Evolutionary conservation across 2,329 filamentous ascomycete genomes (phyloP).

Genomic region (Trichoderma brevicompactum): DNA sequence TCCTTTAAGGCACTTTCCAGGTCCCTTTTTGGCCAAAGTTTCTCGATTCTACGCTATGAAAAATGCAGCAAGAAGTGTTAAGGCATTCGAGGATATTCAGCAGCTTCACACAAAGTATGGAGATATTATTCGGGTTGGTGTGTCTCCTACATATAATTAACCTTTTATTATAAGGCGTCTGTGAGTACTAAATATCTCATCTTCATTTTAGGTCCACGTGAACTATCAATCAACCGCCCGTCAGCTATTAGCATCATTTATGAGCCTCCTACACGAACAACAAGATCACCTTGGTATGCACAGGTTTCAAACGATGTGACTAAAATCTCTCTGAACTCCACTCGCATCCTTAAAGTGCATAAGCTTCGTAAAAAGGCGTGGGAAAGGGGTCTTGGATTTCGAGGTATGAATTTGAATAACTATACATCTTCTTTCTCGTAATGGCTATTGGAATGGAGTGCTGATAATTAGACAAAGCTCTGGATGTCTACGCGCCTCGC

Average conservation of each 20-base stretch:
- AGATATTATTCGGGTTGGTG: slow-evolving; percentile 21
- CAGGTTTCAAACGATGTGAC: slow-evolving; percentile 36
- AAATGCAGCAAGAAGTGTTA: not conserved
- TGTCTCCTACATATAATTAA: too few species aligned
- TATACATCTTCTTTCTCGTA: too few species aligned
- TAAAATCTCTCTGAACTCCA: slow-evolving; percentile 40
- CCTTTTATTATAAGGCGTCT: too few species aligned
- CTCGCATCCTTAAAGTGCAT: slow-evolving; percentile 33
- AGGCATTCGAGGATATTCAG: slow-evolving; percentile 34
- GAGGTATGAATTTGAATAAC: not conserved
- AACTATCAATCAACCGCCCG: slow-evolving; percentile 15
- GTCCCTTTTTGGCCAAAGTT: slow-evolving; percentile 34
- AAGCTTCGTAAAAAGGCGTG: slow-evolving; percentile 12
- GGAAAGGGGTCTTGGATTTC: slow-evolving; percentile 22
- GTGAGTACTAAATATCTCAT: too few species aligned
- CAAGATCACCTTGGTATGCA: slow-evolving; percentile 12
- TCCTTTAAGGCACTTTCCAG: slow-evolving; percentile 37
- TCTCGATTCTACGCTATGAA: slow-evolving; percentile 14
- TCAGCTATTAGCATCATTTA: slow-evolving; percentile 2
- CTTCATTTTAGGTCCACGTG: not conserved
- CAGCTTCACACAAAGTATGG: slow-evolving; percentile 23
- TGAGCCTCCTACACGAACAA: not conserved
- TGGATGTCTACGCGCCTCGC: slow-evolving; percentile 18
- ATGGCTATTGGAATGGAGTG: not conserved
- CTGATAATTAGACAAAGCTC: not conserved